A percentile compares a stretch with the other conserved stretches of the same genome.
Evolutionary conservation across 2,329 filamentous ascomycete genomes (phyloP).

Genomic region (Fusarium zealandicum): DNA sequence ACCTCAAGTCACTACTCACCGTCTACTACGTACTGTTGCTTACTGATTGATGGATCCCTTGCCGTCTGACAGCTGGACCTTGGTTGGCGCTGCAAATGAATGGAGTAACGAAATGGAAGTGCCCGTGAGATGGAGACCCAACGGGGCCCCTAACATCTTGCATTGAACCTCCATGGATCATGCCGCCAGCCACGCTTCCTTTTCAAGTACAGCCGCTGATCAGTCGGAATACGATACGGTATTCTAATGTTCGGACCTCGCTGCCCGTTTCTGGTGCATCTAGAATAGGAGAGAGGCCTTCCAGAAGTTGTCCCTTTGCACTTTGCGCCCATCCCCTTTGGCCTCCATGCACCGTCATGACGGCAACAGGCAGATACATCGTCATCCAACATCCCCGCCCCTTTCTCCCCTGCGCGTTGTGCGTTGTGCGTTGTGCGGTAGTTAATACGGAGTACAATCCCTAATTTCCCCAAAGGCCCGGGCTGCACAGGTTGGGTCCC

Average conservation of each 20-base stretch:
- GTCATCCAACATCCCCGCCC: constrained; percentile 24
- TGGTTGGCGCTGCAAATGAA: constrained; percentile 1
- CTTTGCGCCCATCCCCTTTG: constrained; percentile 12
- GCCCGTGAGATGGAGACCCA: constrained; percentile 28
- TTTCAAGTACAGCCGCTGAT: not conserved
- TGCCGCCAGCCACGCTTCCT: constrained; percentile 11
- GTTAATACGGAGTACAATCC: constrained; percentile 16
- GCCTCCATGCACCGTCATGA: constrained; percentile 10
- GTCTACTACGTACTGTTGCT: constrained; percentile 18
- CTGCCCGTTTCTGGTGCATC: constrained; percentile 12
- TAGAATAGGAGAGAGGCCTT: constrained; percentile 12
- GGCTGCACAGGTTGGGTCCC: constrained; percentile 21
- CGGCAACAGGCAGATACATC: not conserved
- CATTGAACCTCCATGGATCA: constrained; percentile 18
- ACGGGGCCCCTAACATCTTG: constrained; percentile 22
- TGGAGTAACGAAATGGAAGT: constrained; percentile 23
- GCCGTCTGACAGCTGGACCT: constrained; percentile 13
- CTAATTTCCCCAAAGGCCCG: constrained; percentile 33
- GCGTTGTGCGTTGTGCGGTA: constrained; percentile 21
- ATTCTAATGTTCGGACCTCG: constrained; percentile 11
- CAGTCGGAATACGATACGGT: not conserved
- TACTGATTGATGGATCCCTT: not conserved
- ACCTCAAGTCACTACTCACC: constrained; percentile 24
- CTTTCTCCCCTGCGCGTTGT: constrained; percentile 22
- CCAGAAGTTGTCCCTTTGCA: constrained; percentile 9